Evolutionary conservation across 345 rosid species (phyloP).

Genomic region (Rhizophora mangle): DNA sequence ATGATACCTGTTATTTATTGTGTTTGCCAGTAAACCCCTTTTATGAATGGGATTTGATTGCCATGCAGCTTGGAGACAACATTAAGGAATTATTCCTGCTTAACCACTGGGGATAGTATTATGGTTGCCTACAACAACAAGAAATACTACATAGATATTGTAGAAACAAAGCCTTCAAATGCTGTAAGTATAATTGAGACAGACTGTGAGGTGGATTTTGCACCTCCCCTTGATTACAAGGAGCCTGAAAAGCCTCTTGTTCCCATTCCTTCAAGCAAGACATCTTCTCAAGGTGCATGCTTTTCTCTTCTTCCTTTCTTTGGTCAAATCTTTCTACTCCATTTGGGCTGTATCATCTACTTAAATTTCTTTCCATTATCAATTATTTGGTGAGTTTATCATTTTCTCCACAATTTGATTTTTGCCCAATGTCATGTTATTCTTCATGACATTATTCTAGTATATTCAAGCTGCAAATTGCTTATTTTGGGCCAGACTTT

Average conservation of each 20-base stretch:
- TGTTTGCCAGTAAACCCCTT: neutral
- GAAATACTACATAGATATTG: slow-evolving; percentile 89
- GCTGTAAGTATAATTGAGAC: slow-evolving; percentile 97
- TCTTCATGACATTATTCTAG: too few relatives aligned
- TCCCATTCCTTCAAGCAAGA: slow-evolving; percentile 46
- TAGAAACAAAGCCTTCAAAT: slow-evolving; percentile 88
- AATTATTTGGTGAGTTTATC: too few relatives aligned
- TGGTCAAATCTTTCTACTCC: neutral
- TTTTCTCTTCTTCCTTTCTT: neutral
- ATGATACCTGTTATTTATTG: neutral
- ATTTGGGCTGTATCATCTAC: neutral
- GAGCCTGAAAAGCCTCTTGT: slow-evolving; percentile 78
- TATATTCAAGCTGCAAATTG: too few relatives aligned
- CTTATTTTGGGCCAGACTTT: too few relatives aligned
- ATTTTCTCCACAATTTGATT: too few relatives aligned
- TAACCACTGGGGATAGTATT: slow-evolving; percentile 94
- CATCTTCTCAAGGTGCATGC: slow-evolving; percentile 52
- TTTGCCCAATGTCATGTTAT: too few relatives aligned
- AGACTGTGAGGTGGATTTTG: slow-evolving; percentile 98
- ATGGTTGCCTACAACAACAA: slow-evolving; percentile 99
- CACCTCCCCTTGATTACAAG: slow-evolving; percentile 94
- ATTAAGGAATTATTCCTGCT: slow-evolving; percentile 90
- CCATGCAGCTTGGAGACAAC: slow-evolving; percentile 88
- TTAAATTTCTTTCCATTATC: neutral
- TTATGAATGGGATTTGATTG: slow-evolving; percentile 4